Percentiles rank a stretch among this genome's conserved stretches.
These are phyloP conservation scores for Trifolium fragiferum DNA, from an alignment of 306 rosid species.

Conservation along the genomic window DNA sequence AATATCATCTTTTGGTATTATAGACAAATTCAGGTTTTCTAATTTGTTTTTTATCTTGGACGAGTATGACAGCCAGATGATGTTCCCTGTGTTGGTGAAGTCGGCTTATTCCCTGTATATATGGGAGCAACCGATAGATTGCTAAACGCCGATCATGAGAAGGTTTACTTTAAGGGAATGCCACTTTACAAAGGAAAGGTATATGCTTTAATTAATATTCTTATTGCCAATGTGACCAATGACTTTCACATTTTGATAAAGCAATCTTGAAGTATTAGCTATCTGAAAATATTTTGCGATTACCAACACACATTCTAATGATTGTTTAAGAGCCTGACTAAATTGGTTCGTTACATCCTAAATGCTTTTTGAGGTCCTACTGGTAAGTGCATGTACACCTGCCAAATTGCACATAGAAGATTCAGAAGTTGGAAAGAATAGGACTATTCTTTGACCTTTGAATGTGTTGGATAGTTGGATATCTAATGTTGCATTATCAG, in stretches of 20 bases:
- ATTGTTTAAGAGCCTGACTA: not conserved
- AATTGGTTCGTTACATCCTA: not conserved
- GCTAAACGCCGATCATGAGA: constrained; percentile 81
- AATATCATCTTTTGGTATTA: constrained; percentile 1
- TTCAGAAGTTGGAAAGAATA: not conserved
- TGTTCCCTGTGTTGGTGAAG: constrained; percentile 83
- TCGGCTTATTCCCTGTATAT: constrained; percentile 63
- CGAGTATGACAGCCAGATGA: constrained; percentile 67
- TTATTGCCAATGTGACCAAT: not conserved
- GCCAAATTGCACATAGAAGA: not conserved
- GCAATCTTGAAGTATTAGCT: constrained; percentile 9
- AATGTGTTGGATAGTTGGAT: constrained; percentile 6
- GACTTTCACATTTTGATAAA: constrained; percentile 26
- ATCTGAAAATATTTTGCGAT: constrained; percentile 15
- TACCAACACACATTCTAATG: not conserved
- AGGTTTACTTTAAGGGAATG: constrained; percentile 89
- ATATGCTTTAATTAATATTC: constrained; percentile 27
- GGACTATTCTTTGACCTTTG: constrained; percentile 6
- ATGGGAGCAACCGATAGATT: constrained; percentile 79
- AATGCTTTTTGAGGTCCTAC: constrained; percentile 7
- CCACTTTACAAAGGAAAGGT: constrained; percentile 88
- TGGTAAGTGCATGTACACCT: not conserved
- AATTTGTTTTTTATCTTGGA: constrained; percentile 41
- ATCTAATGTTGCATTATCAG: constrained; percentile 43
- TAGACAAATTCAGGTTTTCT: constrained; percentile 8